phyloP scores from a whole-genome alignment of 495 filamentous ascomycete species.

The Lepraria neglecta region DNA sequence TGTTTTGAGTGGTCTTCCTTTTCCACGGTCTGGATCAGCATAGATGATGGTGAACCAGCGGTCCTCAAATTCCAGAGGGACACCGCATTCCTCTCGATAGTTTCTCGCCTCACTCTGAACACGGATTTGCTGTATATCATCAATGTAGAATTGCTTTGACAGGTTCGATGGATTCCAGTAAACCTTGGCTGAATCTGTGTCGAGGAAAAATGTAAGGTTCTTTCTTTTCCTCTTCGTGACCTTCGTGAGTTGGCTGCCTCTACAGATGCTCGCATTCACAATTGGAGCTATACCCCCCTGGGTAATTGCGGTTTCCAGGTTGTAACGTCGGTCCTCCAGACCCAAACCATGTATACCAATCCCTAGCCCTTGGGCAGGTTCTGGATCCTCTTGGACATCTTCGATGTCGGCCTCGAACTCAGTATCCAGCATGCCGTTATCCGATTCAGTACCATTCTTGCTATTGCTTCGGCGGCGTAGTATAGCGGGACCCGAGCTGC shows the following conservation, averaged over 20 bases:
- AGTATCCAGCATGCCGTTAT: conserved; percentile 46
- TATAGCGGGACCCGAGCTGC: conserved; percentile 81
- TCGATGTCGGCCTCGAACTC: conserved; percentile 57
- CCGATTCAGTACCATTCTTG: conserved; percentile 56
- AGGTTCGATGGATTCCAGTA: conserved; percentile 76
- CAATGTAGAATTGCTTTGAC: conserved; percentile 80
- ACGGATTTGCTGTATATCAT: conserved; percentile 87
- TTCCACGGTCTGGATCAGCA: conserved; percentile 58
- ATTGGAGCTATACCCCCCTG: conserved; percentile 55
- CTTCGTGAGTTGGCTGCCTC: conserved; percentile 71
- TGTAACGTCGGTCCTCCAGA: conserved; percentile 12
- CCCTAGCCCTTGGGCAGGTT: conserved; percentile 19
- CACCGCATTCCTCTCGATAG: conserved; percentile 75
- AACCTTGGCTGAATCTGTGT: conserved; percentile 75
- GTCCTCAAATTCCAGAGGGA: conserved; percentile 54
- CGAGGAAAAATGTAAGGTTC: conserved; percentile 66
- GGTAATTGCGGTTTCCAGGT: conserved; percentile 19
- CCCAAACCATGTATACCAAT: conserved; percentile 10
- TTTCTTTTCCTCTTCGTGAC: conserved; percentile 76
- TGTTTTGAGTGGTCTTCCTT: conserved; percentile 62
- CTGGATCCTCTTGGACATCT: conserved; percentile 45
- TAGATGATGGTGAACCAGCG: conserved; percentile 89
- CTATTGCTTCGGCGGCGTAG: conserved; percentile 83
- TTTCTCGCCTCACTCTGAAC: conserved; percentile 79
- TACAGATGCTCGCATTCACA: conserved; percentile 61